Evolutionary conservation across 2,329 filamentous ascomycete genomes (phyloP), one percentile per base, ranked within the genome.

Genomic region (Aspergillus novoparasiticus): DNA sequence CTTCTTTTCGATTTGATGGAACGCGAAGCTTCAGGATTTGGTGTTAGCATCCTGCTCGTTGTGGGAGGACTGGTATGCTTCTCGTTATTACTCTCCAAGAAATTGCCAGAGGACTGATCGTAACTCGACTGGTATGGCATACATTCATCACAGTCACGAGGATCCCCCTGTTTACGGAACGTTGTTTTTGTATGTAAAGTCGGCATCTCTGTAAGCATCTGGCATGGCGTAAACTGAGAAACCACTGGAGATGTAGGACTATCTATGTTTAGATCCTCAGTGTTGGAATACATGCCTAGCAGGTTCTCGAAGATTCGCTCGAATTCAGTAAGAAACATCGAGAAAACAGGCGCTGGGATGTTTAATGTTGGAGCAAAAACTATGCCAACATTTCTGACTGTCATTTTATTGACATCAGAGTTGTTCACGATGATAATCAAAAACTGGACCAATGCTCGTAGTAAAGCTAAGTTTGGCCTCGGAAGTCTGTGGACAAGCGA

Each of bases 281-380:
- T 58, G 61, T 77, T 68, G 64, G 61, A 39, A 26, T 46, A 59
- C 11, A 57, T 84, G 68, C 90, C 87, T 23, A 71, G 85, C 21
- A 87, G 83, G 53, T 89, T 84, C 23, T 90, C 90, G 74, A 98
- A 99, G 55, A 99, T 94, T 48, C 85, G 86, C 66, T 91, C 86
- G 74, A 93, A 97, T 72, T 98, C 94, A 67, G 95, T 94, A 62
- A 99, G 84, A 77, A 99, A 95, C 77, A 96, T 86, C 4, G 94
- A 93, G 76, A 99, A 97, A 12, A 99, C 90, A 0, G 94, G 94
- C 0, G 93, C 93, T 0, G 95, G 94, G 50, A 99, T 97, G 76
- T 98, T 98, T 59, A 99, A 85, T 0, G 95, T 98, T 0, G 95
- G 95, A 19, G 95, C 96, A 78, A 99, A 99, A 61, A 99, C 94